These are phyloP conservation scores for Trametes gibbosa DNA, from an alignment of 768 basidiomycete genomes.

Conservation along the genomic window DNA sequence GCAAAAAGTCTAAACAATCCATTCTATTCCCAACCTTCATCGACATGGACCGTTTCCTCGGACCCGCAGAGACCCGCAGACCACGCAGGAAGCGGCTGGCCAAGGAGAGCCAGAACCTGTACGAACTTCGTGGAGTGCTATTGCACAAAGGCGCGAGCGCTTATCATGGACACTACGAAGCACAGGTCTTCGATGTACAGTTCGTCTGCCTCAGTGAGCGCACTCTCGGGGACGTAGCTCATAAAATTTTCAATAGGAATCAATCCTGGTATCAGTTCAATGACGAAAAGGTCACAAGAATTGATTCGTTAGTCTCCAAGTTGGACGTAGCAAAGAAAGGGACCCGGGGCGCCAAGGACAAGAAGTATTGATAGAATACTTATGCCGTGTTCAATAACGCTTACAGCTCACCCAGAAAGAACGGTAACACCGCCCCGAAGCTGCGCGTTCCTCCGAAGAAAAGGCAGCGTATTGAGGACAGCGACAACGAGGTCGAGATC, in stretches of 20 bases:
- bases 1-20: conserved; percentile 83
- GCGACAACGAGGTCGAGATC: conserved; percentile 27
- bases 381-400: background rate
- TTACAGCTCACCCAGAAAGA: conserved; percentile 1
- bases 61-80: conserved; percentile 22
- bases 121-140: conserved; percentile 82
- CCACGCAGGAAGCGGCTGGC: conserved; percentile 5
- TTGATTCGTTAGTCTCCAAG: conserved; percentile 53
- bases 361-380: conserved; percentile 23
- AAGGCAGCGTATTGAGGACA: conserved; percentile 44
- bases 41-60: conserved; percentile 70
- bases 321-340: conserved; percentile 30
- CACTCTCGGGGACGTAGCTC: background rate
- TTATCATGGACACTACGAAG: conserved; percentile 88
- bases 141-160: conserved; percentile 92
- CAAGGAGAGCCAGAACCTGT: conserved; percentile 36
- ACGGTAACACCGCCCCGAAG: background rate
- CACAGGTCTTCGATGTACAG: conserved; percentile 74
- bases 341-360: conserved; percentile 26
- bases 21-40: conserved; percentile 75
- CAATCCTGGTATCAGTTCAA: conserved; percentile 89
- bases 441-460: conserved; percentile 36
- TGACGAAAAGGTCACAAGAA: conserved; percentile 77
- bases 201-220: conserved; percentile 35
- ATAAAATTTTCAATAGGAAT: conserved; percentile 38